Base-by-base conservation (phyloP, 208 protist genomes). In the Leptomonas pyrrhocoris region DNA sequence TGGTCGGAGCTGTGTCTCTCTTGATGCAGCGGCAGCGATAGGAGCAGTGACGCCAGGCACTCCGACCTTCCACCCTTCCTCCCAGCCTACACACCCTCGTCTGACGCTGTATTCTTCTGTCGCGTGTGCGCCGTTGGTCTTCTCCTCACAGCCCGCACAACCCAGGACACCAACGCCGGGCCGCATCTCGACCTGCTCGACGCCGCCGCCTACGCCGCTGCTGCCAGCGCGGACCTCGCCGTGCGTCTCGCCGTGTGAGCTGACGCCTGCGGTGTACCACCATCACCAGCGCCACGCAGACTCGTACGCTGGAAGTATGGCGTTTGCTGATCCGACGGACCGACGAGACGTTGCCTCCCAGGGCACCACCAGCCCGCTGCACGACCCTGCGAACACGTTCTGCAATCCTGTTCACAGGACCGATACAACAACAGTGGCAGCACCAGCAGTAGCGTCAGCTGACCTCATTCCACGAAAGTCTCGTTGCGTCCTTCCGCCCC, bases 121-220 rank as follows among this genome's bases (percentile, higher is more conserved):
- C 7, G 60, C 38, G 46, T 65, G 19, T 30, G 46, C 36, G 60
- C 60, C 60, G 30, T n/a, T 65, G 9, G 36, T 25, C 3, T 63
- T 63, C 21, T 23, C 27, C 16, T 19, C 42, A 3, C 58, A 9
- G 27, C 16, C 25, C 7, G 58, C 16, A 7, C 23, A 4, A 42
- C 38, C 5, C 38, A 19, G 21, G 2, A 31, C 38, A 1, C 56
- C 27, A 48, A 38, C 36, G 43, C 54, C 5, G 58, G 36, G 6
- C 25, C 18, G 9, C 18, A 34, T 50, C 9, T 64, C 58, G 5
- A 53, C 58, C 9, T 65, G 43, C 60, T 65, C 60, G 1, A 65
- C 60, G 0, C 60, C 60, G 4, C 60, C 60, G 27, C 58, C 40
- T 23, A 18, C 40, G 12, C 16, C 56, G 38, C 56, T 61, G 4